Conservation (phyloP, 768 basidiomycete genomes). For the Phlegmacium glaucopus region DNA sequence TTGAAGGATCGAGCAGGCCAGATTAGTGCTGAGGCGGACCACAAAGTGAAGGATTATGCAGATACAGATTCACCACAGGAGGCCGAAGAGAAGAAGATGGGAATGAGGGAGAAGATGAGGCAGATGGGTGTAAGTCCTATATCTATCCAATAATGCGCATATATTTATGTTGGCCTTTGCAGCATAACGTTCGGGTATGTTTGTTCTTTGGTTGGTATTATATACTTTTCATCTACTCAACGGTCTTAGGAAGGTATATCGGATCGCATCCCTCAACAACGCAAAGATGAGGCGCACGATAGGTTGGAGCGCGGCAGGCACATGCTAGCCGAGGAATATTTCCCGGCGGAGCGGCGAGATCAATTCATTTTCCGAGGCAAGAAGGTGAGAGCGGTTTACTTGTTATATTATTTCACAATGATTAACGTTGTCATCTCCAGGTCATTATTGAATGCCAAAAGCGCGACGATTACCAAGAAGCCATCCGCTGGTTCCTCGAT, state of each 20-base stretch:
- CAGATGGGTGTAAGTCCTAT: conserved; percentile 33
- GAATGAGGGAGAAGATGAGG: conserved; percentile 32
- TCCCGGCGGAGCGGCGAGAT: conserved; percentile 87
- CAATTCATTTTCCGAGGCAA: conserved; percentile 93
- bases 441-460: conserved; percentile 90
- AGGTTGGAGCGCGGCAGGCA: conserved; percentile 57
- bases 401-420: not conserved
- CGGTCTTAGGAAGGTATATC: conserved; percentile 17
- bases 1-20: conserved; percentile 2
- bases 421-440: conserved; percentile 24
- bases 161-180: conserved; percentile 18
- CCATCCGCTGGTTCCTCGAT: conserved; percentile 69
- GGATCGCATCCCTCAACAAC: conserved; percentile 65
- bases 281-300: conserved; percentile 54
- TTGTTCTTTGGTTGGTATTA: too few species aligned
- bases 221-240: too few species aligned
- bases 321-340: conserved; percentile 78
- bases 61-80: conserved; percentile 8
- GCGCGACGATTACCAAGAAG: conserved; percentile 86
- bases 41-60: conserved; percentile 7
- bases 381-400: conserved; percentile 52
- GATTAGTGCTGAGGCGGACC: not conserved
- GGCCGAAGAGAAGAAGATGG: conserved; percentile 29
- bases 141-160: conserved; percentile 10
- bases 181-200: conserved; percentile 13